phyloP scores from a whole-genome alignment of 441 rosid species.

The Euphorbia schlechtendalii region DNA sequence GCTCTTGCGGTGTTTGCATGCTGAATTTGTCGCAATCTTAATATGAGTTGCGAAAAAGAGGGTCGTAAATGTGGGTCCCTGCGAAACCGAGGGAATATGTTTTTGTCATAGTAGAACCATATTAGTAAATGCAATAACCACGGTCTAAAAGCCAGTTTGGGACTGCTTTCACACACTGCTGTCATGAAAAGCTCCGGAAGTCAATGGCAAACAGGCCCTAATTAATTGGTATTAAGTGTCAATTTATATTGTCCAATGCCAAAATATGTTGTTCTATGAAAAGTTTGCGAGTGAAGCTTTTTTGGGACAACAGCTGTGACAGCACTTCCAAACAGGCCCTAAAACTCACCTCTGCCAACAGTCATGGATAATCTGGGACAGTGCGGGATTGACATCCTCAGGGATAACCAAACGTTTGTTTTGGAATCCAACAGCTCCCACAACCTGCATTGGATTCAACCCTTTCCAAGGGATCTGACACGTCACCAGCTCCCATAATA shows the following conservation, averaged over 20 bases:
- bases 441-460: constrained; percentile 98
- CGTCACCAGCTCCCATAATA: constrained; percentile 51
- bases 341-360: constrained; percentile 86
- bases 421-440: constrained; percentile 99
- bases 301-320: too few relatives aligned
- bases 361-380: constrained; percentile 70
- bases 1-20: too few relatives aligned
- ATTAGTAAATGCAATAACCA: neutral
- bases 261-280: too few relatives aligned
- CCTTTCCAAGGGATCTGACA: constrained; percentile 85
- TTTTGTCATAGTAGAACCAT: neutral
- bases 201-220: too few relatives aligned
- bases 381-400: constrained; percentile 52
- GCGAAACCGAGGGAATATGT: constrained; percentile 17
- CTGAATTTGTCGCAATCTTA: constrained; percentile 50
- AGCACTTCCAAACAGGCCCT: too few relatives aligned
- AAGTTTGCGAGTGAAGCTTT: too few relatives aligned
- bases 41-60: constrained; percentile 70
- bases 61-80: constrained; percentile 87
- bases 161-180: neutral
- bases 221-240: too few relatives aligned
- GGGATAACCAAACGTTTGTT: constrained; percentile 87
- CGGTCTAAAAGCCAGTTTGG: too few relatives aligned
- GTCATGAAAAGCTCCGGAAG: too few relatives aligned
- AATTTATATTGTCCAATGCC: too few relatives aligned